These are phyloP conservation scores for Leptographium galeiforme DNA, from an alignment of 2,329 filamentous ascomycete species.

Conservation along the genomic window DNA sequence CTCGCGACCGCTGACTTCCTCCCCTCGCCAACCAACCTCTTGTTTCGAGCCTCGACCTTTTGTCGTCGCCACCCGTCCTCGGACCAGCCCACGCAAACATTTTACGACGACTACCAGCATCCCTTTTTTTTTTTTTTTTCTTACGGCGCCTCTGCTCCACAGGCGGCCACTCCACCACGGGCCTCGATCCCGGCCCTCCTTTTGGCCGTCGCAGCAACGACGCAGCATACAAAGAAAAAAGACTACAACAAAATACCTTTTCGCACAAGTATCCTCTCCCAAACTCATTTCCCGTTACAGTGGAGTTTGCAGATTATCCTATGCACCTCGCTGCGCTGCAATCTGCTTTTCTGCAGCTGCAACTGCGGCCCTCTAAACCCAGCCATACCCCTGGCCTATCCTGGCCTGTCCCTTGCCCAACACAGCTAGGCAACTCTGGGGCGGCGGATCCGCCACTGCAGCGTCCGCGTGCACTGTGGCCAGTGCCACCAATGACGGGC, in stretches of 20 bases:
- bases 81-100: too few species aligned
- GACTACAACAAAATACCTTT: too few species aligned
- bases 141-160: background rate
- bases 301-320: conserved; percentile 6
- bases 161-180: background rate
- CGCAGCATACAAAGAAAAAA: too few species aligned
- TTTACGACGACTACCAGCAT: too few species aligned
- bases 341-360: conserved; percentile 4
- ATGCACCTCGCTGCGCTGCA: conserved; percentile 6
- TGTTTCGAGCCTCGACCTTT: too few species aligned
- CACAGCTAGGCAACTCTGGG: conserved; percentile 9
- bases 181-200: background rate
- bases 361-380: background rate
- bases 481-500: conserved; percentile 8
- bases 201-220: background rate
- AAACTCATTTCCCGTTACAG: conserved; percentile 6
- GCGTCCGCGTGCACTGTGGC: background rate
- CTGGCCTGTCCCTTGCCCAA: conserved; percentile 4
- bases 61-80: too few species aligned
- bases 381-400: background rate
- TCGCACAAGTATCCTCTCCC: background rate
- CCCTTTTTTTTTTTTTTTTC: too few species aligned
- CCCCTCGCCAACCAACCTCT: too few species aligned
- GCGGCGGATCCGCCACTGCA: conserved; percentile 7
- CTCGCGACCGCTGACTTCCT: too few species aligned